Conservation (phyloP, 345 rosid species). For the Raphanus sativus region DNA sequence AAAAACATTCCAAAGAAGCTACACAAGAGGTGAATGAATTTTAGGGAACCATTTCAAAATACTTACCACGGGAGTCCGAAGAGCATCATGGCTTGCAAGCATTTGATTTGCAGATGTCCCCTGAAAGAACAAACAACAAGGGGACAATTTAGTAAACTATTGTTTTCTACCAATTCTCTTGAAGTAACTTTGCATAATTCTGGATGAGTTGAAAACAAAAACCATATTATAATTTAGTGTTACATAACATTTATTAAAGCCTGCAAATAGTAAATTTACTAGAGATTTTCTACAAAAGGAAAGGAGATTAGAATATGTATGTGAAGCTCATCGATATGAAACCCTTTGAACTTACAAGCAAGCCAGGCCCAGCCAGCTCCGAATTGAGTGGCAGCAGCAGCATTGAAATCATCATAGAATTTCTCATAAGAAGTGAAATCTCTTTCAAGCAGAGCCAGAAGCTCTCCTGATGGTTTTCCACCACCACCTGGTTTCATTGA, state of each 20-base stretch:
- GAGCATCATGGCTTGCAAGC: constrained; percentile 11
- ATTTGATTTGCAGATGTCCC: constrained; percentile 46
- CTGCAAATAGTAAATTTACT: too few relatives aligned
- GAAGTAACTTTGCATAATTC: neutral
- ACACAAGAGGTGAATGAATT: neutral
- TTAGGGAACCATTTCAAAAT: neutral
- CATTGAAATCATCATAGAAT: constrained; percentile 59
- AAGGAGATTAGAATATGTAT: too few relatives aligned
- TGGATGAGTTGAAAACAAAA: too few relatives aligned
- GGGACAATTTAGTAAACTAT: neutral
- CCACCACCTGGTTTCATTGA: constrained; percentile 93
- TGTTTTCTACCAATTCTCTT: neutral
- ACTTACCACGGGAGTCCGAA: constrained; percentile 77
- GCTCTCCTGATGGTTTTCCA: constrained; percentile 86
- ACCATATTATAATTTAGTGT: neutral
- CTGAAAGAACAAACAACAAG: constrained; percentile 32
- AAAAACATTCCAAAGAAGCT: neutral
- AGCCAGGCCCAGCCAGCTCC: constrained; percentile 99
- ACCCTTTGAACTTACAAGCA: constrained; percentile 76
- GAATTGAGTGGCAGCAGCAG: constrained; percentile 81
- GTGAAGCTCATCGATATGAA: too few relatives aligned
- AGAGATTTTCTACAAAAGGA: too few relatives aligned
- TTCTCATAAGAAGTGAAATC: constrained; percentile 82
- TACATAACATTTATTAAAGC: neutral
- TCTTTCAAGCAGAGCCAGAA: constrained; percentile 70